Evolutionary conservation across 495 filamentous ascomycete species (phyloP).

Genomic region (Neurospora hispaniola): DNA sequence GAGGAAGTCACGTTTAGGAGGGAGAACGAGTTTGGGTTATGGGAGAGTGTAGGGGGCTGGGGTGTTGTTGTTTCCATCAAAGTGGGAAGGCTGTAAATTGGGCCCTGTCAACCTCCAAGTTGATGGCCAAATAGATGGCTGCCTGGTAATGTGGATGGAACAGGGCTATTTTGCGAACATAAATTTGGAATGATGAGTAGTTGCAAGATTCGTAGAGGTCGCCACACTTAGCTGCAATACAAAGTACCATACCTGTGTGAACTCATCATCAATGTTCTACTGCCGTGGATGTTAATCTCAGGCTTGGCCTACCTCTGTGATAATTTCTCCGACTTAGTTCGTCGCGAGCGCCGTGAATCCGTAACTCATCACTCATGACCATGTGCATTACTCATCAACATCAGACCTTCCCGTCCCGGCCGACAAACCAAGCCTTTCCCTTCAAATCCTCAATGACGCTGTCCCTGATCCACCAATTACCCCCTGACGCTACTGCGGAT

Average conservation of each 20-base stretch:
- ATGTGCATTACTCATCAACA: background rate
- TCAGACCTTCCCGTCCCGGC: conserved; percentile 2
- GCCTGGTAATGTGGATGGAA: background rate
- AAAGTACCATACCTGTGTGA: background rate
- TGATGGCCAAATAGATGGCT: background rate
- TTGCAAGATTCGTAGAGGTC: background rate
- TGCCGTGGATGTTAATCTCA: background rate
- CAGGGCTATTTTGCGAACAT: background rate
- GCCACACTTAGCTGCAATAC: background rate
- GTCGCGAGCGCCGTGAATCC: background rate
- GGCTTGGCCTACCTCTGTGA: background rate
- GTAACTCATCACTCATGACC: background rate
- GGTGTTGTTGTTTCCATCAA: conserved; percentile 35
- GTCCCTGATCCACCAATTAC: conserved; percentile 39
- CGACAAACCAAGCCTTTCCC: conserved; percentile 45
- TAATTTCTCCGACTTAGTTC: background rate
- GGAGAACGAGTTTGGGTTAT: conserved; percentile 44
- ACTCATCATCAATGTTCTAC: background rate
- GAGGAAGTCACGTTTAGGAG: conserved; percentile 42
- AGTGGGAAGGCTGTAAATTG: background rate
- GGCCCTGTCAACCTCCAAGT: background rate
- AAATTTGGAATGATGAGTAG: background rate
- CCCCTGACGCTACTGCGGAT: conserved; percentile 9
- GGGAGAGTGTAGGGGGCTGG: conserved; percentile 39
- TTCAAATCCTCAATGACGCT: conserved; percentile 46